A percentile compares a stretch with the other conserved stretches of the same genome.
Evolutionary conservation across 768 basidiomycete species (phyloP).

Genomic region (Mycena rebaudengoi): DNA sequence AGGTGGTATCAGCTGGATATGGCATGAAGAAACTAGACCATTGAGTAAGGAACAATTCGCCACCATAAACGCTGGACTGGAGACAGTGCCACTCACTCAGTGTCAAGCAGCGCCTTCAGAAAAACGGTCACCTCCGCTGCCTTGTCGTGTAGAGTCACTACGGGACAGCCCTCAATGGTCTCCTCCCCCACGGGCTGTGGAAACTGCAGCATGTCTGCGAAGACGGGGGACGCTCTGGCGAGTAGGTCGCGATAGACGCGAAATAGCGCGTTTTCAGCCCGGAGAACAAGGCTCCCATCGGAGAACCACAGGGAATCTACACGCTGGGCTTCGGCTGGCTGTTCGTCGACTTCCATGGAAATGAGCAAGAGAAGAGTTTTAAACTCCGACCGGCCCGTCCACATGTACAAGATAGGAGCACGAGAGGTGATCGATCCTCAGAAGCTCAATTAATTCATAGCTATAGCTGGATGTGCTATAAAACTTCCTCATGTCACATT

Average conservation of each 20-base stretch:
- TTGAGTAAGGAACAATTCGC: too few species aligned
- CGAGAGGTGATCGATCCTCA: too few species aligned
- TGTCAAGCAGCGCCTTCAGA: background rate
- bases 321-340: background rate
- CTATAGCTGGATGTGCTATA: too few species aligned
- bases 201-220: conserved; percentile 9
- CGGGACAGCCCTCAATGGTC: conserved; percentile 28
- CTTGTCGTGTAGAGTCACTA: conserved; percentile 29
- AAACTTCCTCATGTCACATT: too few species aligned
- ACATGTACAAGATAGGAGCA: too few species aligned
- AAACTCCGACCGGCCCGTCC: conserved; percentile 13
- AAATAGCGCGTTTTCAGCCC: background rate
- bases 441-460: too few species aligned
- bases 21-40: too few species aligned
- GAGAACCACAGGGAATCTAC: conserved; percentile 8
- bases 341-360: background rate
- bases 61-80: too few species aligned
- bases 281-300: conserved; percentile 11
- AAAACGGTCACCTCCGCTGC: conserved; percentile 5
- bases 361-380: background rate
- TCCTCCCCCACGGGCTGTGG: conserved; percentile 26
- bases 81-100: background rate
- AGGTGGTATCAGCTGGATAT: background rate
- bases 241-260: conserved; percentile 3
- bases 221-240: background rate